Evolutionary conservation across 2,329 filamentous ascomycete genomes (phyloP), one percentile per base, ranked within the genome.

Genomic region (Trichocomaceae sp.): DNA sequence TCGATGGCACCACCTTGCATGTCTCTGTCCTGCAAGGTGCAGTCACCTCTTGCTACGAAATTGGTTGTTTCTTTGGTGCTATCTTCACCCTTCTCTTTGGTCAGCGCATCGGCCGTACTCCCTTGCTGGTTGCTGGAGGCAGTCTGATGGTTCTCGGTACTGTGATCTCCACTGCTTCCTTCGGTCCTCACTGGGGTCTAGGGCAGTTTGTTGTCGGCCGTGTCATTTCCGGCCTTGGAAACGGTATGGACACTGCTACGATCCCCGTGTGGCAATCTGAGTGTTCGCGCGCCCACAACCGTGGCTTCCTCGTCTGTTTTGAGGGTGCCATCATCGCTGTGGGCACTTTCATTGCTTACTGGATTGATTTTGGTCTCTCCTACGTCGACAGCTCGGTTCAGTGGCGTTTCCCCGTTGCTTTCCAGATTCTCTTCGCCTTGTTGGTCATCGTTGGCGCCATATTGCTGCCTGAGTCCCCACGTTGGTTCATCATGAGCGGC

Each of bases 11-110:
- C n/a, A 72, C 26, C 2, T n/a, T 48, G 5, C 61, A 69, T 50
- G 59, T 67, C 50, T 58, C 72, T n/a, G 76, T 74, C n/a, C 72
- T 77, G 65, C 75, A 76, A 63, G 77, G 76, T 50, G 76, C 75
- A 54, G 75, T 80, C 17, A 78, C 75, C 1, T 71, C 77, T 15
- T 79, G 78, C 58, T 81, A 80, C 61, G 77, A 79, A 56, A 68
- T 79, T 35, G 78, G 78, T 17, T 70, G 68, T 57, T 64, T 71
- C 60, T 64, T 65, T 37, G 68, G 68, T 49, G 66, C 67, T 3
- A 57, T 70, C 35, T 65, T 69, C 50, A 62, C 61, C 8, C 61
- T 67, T 17, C 55, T 61, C 42, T 64, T 60, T 12, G 68, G 68
- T 57, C 62, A 69, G 35, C 47, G 57, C 6, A 58, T 69, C 19